phyloP scores from a whole-genome alignment of 106 monocot genomes.

The Platanthera guangdongensis region DNA sequence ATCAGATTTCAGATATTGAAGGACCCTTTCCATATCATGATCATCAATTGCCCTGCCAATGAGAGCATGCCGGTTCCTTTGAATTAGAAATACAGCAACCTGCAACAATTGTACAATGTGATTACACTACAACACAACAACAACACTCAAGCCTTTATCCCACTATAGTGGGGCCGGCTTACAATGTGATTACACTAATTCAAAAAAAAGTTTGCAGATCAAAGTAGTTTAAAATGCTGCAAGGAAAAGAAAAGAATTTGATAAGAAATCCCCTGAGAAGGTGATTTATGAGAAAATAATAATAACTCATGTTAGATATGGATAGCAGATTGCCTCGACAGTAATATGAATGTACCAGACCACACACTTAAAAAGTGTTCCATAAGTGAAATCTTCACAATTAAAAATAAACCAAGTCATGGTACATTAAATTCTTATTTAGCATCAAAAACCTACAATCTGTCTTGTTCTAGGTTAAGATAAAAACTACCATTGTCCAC shows the following conservation, averaged over 20 bases:
- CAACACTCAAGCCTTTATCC: too few species aligned
- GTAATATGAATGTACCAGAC: not conserved
- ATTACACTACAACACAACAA: not conserved
- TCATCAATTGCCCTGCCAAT: constrained; percentile 99
- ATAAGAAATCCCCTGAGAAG: not conserved
- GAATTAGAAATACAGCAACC: constrained; percentile 99
- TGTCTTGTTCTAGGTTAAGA: too few species aligned
- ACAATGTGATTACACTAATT: not conserved
- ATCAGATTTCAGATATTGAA: constrained; percentile 86
- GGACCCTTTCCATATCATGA: constrained; percentile 94
- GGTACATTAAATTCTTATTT: too few species aligned
- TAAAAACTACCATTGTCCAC: too few species aligned
- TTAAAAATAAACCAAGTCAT: not conserved
- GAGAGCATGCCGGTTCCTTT: constrained; percentile 88
- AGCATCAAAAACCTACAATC: too few species aligned
- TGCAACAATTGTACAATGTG: constrained; percentile 18
- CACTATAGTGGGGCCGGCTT: not conserved
- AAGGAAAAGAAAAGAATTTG: not conserved
- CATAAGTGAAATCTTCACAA: not conserved
- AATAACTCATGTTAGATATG: not conserved
- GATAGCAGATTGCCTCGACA: not conserved
- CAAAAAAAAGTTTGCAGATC: not conserved
- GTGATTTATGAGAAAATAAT: not conserved
- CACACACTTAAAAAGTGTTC: not conserved
- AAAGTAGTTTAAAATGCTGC: not conserved